Conservation (phyloP, 768 basidiomycete species). For the Omphalotus guepiniiformis region DNA sequence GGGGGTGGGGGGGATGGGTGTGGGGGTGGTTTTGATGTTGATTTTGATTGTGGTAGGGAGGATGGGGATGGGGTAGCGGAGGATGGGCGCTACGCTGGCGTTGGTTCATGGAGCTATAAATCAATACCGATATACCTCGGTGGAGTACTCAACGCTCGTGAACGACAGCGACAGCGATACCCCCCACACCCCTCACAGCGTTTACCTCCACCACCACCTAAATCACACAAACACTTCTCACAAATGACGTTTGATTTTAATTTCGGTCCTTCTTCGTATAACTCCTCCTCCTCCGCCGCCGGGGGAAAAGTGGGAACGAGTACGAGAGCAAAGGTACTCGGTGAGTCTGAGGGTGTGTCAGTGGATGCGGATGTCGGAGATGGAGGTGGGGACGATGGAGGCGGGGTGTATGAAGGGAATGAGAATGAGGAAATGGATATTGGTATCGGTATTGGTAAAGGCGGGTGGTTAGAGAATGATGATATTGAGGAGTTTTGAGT, state of each 20-base stretch:
- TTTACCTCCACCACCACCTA: constrained; percentile 15
- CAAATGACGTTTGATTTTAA: constrained; percentile 40
- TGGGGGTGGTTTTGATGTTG: neutral
- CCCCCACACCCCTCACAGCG: constrained; percentile 1
- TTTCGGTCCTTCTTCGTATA: too few species aligned
- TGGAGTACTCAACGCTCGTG: constrained; percentile 50
- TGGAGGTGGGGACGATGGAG: constrained; percentile 12
- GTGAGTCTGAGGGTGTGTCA: neutral
- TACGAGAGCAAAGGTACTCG: neutral
- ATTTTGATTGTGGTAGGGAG: neutral
- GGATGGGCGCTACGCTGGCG: constrained; percentile 29
- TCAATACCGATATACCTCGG: constrained; percentile 58
- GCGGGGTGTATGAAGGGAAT: constrained; percentile 13
- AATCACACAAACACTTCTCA: constrained; percentile 49
- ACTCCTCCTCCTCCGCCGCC: too few species aligned
- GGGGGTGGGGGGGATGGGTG: constrained; percentile 13
- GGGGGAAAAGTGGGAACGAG: neutral
- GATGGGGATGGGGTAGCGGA: constrained; percentile 4
- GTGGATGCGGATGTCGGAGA: constrained; percentile 7
- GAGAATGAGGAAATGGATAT: constrained; percentile 30
- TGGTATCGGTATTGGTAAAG: constrained; percentile 27
- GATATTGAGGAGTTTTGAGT: constrained; percentile 55
- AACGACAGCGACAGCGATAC: too few species aligned
- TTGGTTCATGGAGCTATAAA: constrained; percentile 53
- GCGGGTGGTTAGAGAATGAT: constrained; percentile 54